phyloP scores from a whole-genome alignment of 2,329 filamentous ascomycete species.

The Colletotrichum ledebouriae region DNA sequence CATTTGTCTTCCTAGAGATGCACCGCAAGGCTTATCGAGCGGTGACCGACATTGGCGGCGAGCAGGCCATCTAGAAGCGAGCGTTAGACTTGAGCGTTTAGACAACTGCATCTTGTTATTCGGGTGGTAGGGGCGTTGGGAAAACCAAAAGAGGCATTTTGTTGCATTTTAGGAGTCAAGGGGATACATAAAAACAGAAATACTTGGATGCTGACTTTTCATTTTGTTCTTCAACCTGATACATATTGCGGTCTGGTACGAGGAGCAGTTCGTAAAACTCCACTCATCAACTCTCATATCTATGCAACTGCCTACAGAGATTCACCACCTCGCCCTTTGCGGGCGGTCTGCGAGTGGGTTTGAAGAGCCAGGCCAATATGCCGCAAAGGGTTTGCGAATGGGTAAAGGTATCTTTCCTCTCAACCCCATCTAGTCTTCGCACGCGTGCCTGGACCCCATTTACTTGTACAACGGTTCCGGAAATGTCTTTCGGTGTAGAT shows the following conservation, averaged over 20 bases:
- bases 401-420: too few relatives aligned
- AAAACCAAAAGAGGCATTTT: constrained; percentile 21
- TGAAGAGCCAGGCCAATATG: background rate
- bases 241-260: constrained; percentile 4
- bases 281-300: background rate
- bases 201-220: background rate
- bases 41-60: constrained; percentile 59
- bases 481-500: constrained; percentile 3
- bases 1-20: constrained; percentile 87
- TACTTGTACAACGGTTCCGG: constrained; percentile 13
- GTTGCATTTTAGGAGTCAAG: constrained; percentile 40
- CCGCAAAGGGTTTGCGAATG: background rate
- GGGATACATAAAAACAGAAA: constrained; percentile 23
- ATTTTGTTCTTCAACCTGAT: background rate
- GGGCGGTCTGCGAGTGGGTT: background rate
- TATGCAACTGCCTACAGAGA: background rate
- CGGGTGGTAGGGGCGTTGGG: constrained; percentile 29
- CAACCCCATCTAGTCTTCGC: background rate
- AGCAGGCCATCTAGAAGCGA: constrained; percentile 35
- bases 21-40: constrained; percentile 83
- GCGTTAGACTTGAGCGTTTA: constrained; percentile 25
- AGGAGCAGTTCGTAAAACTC: background rate
- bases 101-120: constrained; percentile 32
- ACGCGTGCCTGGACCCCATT: background rate
- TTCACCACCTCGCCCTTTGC: background rate